These are phyloP conservation scores for Teunomyces atbi DNA, from an alignment of 805 yeast genomes.

Conservation along the genomic window DNA sequence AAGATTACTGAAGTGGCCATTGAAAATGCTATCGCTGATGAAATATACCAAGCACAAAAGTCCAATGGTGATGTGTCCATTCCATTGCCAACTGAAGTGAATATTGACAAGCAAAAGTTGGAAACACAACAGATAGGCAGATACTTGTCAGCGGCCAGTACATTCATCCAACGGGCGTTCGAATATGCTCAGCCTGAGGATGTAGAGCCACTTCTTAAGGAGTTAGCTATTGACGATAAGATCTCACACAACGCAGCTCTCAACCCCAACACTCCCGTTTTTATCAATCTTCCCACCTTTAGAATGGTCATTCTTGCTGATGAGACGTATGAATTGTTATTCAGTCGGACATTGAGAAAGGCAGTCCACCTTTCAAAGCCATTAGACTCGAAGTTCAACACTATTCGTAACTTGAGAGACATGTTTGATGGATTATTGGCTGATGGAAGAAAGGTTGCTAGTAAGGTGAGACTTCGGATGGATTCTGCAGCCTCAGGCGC, in stretches of 20 bases:
- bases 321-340: constrained; percentile 86
- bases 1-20: constrained; percentile 58
- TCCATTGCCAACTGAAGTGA: constrained; percentile 55
- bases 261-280: constrained; percentile 75
- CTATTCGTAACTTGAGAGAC: constrained; percentile 66
- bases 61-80: constrained; percentile 30
- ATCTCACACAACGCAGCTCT: constrained; percentile 74
- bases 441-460: constrained; percentile 90
- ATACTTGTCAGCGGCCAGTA: constrained; percentile 82
- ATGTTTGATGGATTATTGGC: constrained; percentile 90
- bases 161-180: constrained; percentile 81
- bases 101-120: constrained; percentile 61
- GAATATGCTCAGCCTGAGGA: constrained; percentile 81
- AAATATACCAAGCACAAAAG: constrained; percentile 45
- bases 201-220: constrained; percentile 34
- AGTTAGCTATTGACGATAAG: constrained; percentile 33
- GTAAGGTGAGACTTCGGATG: constrained; percentile 82
- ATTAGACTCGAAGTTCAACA: constrained; percentile 44
- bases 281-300: constrained; percentile 79
- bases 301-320: constrained; percentile 94
- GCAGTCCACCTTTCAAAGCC: constrained; percentile 66
- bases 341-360: constrained; percentile 63
- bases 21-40: constrained; percentile 66
- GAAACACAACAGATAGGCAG: constrained; percentile 69
- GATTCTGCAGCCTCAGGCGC: constrained; percentile 50